phyloP scores from a whole-genome alignment of 495 filamentous ascomycete genomes.

The Penicillium pancosmium region DNA sequence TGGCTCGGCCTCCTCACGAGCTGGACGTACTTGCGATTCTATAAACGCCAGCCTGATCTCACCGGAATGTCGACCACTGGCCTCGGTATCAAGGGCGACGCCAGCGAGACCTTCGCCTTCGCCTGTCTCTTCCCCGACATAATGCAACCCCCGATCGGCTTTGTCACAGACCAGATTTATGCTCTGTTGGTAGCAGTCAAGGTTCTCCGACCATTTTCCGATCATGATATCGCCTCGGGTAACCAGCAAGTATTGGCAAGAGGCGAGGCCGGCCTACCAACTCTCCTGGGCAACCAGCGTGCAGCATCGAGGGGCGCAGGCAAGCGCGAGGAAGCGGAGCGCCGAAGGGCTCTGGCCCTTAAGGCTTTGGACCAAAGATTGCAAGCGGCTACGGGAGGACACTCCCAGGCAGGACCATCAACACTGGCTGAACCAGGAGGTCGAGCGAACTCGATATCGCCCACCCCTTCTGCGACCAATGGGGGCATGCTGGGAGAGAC shows the following conservation, averaged over 20 bases:
- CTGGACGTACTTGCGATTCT: conserved; percentile 98
- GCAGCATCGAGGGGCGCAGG: conserved; percentile 48
- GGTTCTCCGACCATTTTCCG: conserved; percentile 84
- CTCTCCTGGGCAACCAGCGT: conserved; percentile 52
- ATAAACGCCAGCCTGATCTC: conserved; percentile 73
- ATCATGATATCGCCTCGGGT: conserved; percentile 78
- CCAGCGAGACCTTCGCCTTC: conserved; percentile 93
- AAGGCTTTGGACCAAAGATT: conserved; percentile 91
- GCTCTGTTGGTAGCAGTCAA: conserved; percentile 69
- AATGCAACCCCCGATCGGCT: conserved; percentile 73
- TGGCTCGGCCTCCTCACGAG: conserved; percentile 81
- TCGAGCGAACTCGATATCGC: conserved; percentile 15
- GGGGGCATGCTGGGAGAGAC: conserved; percentile 65
- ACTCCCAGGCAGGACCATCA: conserved; percentile 32
- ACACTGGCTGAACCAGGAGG: conserved; percentile 44
- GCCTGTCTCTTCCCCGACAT: conserved; percentile 93
- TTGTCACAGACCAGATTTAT: conserved; percentile 75
- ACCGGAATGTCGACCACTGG: conserved; percentile 56
- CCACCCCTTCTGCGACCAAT: conserved; percentile 1
- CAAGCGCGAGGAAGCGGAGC: conserved; percentile 86
- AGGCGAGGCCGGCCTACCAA: conserved; percentile 69
- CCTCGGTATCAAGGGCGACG: conserved; percentile 71
- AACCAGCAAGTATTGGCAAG: conserved; percentile 69
- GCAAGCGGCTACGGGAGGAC: conserved; percentile 62
- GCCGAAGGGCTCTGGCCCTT: conserved; percentile 83